Percentiles rank a stretch among this genome's conserved stretches.
These are phyloP conservation scores for Venturia carpophila DNA, from an alignment of 2,329 filamentous ascomycete genomes.

Conservation along the genomic window DNA sequence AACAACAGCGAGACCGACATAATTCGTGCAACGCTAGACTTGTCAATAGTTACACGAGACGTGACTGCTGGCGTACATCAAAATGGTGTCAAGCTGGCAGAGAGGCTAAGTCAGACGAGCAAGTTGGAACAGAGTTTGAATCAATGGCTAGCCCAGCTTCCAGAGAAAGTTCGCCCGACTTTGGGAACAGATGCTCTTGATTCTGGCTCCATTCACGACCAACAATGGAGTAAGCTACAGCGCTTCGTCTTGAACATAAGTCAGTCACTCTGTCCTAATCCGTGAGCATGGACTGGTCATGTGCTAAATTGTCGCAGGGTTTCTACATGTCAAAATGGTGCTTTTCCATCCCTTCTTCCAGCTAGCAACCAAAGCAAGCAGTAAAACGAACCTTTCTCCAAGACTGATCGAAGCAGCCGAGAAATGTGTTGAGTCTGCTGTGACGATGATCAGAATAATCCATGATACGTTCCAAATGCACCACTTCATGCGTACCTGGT, in stretches of 20 bases:
- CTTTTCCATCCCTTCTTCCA: constrained; percentile 33
- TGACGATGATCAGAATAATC: constrained; percentile 34
- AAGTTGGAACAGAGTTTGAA: constrained; percentile 33
- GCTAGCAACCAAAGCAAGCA: constrained; percentile 25
- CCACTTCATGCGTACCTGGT: constrained; percentile 38
- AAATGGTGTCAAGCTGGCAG: constrained; percentile 28
- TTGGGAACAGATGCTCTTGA: constrained; percentile 21
- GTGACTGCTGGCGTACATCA: constrained; percentile 37
- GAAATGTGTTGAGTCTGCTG: constrained; percentile 35
- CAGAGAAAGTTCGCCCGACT: constrained; percentile 29
- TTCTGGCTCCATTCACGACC: constrained; percentile 29
- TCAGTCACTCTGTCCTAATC: constrained; percentile 22
- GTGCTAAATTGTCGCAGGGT: constrained; percentile 25
- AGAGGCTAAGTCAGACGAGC: constrained; percentile 31
- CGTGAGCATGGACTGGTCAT: not conserved
- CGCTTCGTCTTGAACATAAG: constrained; percentile 34
- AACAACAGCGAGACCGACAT: constrained; percentile 33
- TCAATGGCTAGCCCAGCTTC: constrained; percentile 30
- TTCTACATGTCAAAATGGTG: constrained; percentile 36
- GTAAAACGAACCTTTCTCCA: constrained; percentile 22
- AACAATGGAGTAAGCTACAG: constrained; percentile 34
- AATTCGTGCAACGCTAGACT: constrained; percentile 36
- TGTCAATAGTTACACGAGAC: constrained; percentile 34
- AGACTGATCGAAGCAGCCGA: constrained; percentile 28
- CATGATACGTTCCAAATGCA: constrained; percentile 34